phyloP scores from a whole-genome alignment of 805 yeast genomes.

The Metschnikowia baotianmanensis region DNA sequence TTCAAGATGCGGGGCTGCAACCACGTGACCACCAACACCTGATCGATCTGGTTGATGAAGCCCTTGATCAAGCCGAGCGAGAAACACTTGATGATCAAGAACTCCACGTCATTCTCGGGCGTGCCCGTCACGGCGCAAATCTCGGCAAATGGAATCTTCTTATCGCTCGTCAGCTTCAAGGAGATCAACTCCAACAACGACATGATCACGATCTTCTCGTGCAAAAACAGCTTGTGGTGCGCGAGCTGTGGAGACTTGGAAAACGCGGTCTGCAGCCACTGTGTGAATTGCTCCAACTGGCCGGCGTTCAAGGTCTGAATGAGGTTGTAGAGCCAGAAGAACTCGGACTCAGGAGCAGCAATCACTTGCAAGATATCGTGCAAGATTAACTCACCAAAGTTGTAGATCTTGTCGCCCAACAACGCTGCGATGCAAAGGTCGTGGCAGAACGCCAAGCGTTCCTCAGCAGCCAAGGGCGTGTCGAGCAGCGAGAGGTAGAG shows the following conservation, averaged over 20 bases:
- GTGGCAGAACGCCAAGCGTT: slow-evolving; percentile 49
- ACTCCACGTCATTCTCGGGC: slow-evolving; percentile 76
- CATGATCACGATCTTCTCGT: slow-evolving; percentile 90
- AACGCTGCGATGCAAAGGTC: slow-evolving; percentile 85
- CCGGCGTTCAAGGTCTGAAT: slow-evolving; percentile 75
- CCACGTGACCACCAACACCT: slow-evolving; percentile 83
- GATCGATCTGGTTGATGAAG: slow-evolving; percentile 82
- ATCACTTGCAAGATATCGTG: slow-evolving; percentile 74
- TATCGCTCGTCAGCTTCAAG: slow-evolving; percentile 66
- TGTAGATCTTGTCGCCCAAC: slow-evolving; percentile 87
- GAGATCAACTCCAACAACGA: slow-evolving; percentile 86
- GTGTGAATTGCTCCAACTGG: slow-evolving; percentile 64
- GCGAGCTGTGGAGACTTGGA: slow-evolving; percentile 53
- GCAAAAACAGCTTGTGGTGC: slow-evolving; percentile 61
- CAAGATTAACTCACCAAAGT: slow-evolving; percentile 90
- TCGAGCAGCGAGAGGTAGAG: slow-evolving; percentile 76
- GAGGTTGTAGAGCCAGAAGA: slow-evolving; percentile 70
- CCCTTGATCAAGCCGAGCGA: slow-evolving; percentile 83
- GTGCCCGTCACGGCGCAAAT: slow-evolving; percentile 69
- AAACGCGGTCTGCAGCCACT: slow-evolving; percentile 39
- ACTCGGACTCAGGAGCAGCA: slow-evolving; percentile 40
- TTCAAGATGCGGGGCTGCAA: slow-evolving; percentile 94
- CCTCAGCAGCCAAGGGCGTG: slow-evolving; percentile 37
- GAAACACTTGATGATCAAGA: slow-evolving; percentile 86
- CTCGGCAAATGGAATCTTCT: slow-evolving; percentile 69